Evolutionary conservation across 1,284 basidiomycete genomes (phyloP).

Genomic region (Thecaphora thlaspeos): DNA sequence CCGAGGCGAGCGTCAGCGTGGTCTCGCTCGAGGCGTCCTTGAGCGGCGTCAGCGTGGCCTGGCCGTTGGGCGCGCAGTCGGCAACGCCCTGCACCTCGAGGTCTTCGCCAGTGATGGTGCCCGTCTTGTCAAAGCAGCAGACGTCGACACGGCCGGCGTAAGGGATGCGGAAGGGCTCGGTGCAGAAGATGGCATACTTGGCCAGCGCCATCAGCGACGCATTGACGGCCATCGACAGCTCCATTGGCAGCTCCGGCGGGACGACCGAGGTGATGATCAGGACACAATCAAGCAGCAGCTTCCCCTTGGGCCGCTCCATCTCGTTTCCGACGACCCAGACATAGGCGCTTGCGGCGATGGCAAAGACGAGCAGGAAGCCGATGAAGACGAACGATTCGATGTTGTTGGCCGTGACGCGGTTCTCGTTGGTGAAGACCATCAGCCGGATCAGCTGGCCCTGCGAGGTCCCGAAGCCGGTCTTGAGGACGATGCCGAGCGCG

Average conservation of each 20-base stretch:
- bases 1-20: conserved; percentile 82
- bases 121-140: conserved; percentile 58
- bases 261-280: conserved; percentile 58
- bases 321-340: conserved; percentile 53
- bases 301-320: conserved; percentile 56
- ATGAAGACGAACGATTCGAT: conserved; percentile 56
- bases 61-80: conserved; percentile 30
- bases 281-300: conserved; percentile 55
- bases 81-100: conserved; percentile 55
- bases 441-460: conserved; percentile 57
- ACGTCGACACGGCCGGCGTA: conserved; percentile 57
- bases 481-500: conserved; percentile 50
- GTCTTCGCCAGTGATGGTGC: conserved; percentile 57
- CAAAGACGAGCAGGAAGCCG: conserved; percentile 56
- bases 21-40: conserved; percentile 76
- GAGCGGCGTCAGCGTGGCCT: conserved; percentile 68
- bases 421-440: conserved; percentile 58
- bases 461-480: conserved; percentile 57
- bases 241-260: conserved; percentile 57
- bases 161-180: conserved; percentile 57
- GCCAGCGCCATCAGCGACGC: conserved; percentile 72
- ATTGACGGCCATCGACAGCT: conserved; percentile 57
- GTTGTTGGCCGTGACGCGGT: conserved; percentile 55
- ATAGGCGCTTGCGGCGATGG: conserved; percentile 53
- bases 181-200: conserved; percentile 66